Conservation (phyloP, 805 yeast species). For the Spathaspora boniae region DNA sequence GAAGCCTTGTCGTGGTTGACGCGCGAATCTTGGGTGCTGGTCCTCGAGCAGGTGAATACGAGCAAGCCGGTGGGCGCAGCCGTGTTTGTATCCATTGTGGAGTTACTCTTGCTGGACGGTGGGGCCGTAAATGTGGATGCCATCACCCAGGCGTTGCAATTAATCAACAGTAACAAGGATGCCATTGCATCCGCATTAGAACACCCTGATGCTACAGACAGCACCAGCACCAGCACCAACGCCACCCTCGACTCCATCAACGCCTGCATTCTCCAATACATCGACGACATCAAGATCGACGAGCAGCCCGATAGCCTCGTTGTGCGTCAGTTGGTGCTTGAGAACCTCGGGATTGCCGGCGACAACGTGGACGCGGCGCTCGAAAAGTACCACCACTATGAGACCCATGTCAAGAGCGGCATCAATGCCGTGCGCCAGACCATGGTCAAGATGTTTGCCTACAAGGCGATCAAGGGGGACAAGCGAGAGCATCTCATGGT, state of each 20-base stretch:
- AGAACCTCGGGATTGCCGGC: slow-evolving; percentile 28
- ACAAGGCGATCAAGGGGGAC: slow-evolving; percentile 33
- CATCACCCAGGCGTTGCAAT: slow-evolving; percentile 63
- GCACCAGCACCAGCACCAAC: too few relatives aligned
- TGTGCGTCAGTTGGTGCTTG: slow-evolving; percentile 30
- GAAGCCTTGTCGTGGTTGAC: too few relatives aligned
- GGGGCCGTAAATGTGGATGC: slow-evolving; percentile 61
- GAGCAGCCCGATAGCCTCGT: slow-evolving; percentile 25
- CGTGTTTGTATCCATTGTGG: too few relatives aligned
- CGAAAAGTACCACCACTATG: slow-evolving; percentile 38
- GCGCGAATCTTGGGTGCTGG: too few relatives aligned
- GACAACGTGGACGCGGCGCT: slow-evolving; percentile 28
- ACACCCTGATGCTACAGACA: too few relatives aligned
- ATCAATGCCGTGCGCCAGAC: slow-evolving; percentile 39
- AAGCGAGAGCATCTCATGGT: slow-evolving; percentile 28
- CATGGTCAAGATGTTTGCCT: slow-evolving; percentile 38
- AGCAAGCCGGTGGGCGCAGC: too few relatives aligned
- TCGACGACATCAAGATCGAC: slow-evolving; percentile 7
- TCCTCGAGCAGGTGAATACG: too few relatives aligned
- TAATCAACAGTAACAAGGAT: slow-evolving; percentile 55
- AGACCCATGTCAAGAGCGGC: slow-evolving; percentile 34
- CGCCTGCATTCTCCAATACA: neutral
- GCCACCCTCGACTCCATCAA: too few relatives aligned
- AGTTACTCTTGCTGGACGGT: too few relatives aligned
- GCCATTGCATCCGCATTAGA: too few relatives aligned